phyloP scores from a whole-genome alignment of 371 early-diverging fungal species.

The Synchytrium microbalum region DNA sequence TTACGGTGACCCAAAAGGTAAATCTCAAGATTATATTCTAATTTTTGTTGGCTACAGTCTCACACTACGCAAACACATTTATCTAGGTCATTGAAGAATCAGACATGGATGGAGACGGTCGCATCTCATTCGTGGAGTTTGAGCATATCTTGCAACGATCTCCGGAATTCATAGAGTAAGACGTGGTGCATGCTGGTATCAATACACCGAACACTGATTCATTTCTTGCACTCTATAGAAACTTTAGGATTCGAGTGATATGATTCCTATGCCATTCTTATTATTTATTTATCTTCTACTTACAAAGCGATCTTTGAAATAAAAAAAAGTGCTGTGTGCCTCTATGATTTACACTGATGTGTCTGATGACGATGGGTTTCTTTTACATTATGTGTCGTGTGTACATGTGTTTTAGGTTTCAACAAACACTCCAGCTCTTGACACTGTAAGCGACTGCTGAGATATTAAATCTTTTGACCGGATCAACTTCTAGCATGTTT shows the following conservation, averaged over 20 bases:
- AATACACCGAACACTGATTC: too few species aligned
- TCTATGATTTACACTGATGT: too few species aligned
- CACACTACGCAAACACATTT: neutral
- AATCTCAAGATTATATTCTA: neutral
- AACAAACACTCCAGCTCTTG: neutral
- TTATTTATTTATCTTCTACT: too few species aligned
- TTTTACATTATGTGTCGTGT: too few species aligned
- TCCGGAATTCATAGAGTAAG: neutral
- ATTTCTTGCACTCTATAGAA: too few species aligned
- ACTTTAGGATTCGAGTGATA: too few species aligned
- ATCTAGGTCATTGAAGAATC: neutral
- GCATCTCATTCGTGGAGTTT: neutral
- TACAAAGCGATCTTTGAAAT: too few species aligned
- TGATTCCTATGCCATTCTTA: too few species aligned
- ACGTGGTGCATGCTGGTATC: too few species aligned
- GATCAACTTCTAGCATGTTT: neutral
- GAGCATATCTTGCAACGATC: neutral
- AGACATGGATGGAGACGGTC: conserved; percentile 1
- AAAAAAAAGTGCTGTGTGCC: too few species aligned
- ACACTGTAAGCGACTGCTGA: neutral
- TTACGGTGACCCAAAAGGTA: neutral
- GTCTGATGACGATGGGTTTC: too few species aligned
- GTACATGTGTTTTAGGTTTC: too few species aligned
- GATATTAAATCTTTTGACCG: neutral
- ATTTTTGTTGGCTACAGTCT: neutral